Base-by-base conservation (phyloP, 2,329 filamentous ascomycete genomes). In the Curvularia sp. region DNA sequence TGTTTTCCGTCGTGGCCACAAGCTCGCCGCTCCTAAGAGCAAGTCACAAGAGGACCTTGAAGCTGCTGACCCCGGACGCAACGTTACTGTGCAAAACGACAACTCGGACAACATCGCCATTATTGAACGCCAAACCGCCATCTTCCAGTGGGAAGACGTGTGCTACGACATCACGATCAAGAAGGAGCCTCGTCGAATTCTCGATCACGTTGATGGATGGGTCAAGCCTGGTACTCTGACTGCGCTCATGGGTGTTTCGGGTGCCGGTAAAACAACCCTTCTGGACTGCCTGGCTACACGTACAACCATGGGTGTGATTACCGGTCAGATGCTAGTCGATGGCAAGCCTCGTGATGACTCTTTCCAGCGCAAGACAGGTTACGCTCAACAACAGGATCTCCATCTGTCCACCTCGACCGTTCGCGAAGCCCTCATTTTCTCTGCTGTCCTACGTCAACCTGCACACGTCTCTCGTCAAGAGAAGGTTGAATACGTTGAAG, bases 231-330 rank as follows among this genome's bases (percentile, higher is more conserved):
- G 93, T 59, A 96, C 92, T 15, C 77, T 96, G 53, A 75, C 93
- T 12, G 93, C 92, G 39, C 83, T 96, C 3, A 97, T 97, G 93
- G 91, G 92, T 79, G 91, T 93, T 7, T 93, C 90, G 31, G 93
- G 93, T 66, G 93, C 93, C n/a, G 93, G 93, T 58, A 97, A 97
- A 78, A 97, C 93, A 0, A 97, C 93, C 0, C 85, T 97, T 28
- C 81, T 97, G 31, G 91, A 97, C 77, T 91, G 91, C 35, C 83
- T 97, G 64, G 93, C 93, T 46, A 91, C 90, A 58, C 89, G 93
- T 74, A 90, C 90, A 10, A 93, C 91, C 0, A 94, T 95, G 88
- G 93, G 93, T 78, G 89, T 96, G 18, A 91, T 97, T 48, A 88
- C 86, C 6, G 93, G 93, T 53, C 89, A 94, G 67, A 95, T 96